Evolutionary conservation across 2,329 filamentous ascomycete genomes (phyloP).

Genomic region (Diaporthe sp.): DNA sequence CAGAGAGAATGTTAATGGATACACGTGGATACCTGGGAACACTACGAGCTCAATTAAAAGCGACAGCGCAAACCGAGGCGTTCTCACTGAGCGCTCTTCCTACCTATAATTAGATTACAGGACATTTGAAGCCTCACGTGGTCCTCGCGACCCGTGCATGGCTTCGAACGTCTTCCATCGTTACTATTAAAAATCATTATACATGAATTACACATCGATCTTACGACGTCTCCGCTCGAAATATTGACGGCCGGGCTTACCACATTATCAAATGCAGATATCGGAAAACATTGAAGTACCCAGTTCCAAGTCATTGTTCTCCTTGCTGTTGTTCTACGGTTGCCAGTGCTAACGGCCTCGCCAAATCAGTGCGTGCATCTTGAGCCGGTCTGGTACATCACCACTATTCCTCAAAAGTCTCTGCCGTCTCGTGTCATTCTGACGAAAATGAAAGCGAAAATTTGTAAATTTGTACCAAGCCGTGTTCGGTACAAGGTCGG

Average conservation of each 20-base stretch:
- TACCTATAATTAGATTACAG: constrained; percentile 12
- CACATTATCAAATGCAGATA: background rate
- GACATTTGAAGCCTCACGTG: background rate
- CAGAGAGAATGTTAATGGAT: background rate
- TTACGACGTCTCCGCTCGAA: background rate
- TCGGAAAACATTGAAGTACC: too few relatives aligned
- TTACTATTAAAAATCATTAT: constrained; percentile 19
- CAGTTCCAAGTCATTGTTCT: too few relatives aligned
- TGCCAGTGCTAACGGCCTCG: background rate
- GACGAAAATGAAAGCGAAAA: too few relatives aligned
- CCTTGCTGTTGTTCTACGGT: background rate
- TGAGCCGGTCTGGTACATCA: background rate
- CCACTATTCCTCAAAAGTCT: too few relatives aligned
- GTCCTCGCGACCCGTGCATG: background rate
- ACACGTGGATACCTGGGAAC: constrained; percentile 13
- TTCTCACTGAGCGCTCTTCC: background rate
- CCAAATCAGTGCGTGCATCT: background rate
- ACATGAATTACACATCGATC: background rate
- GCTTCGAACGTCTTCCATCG: background rate
- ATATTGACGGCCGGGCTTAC: background rate
- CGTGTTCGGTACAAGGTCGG: background rate
- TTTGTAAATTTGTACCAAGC: background rate
- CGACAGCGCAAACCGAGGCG: background rate
- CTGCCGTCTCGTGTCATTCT: too few relatives aligned
- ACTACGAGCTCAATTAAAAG: background rate